Conservation (phyloP, 176 grass and related monocot species). For the Oryza punctata region DNA sequence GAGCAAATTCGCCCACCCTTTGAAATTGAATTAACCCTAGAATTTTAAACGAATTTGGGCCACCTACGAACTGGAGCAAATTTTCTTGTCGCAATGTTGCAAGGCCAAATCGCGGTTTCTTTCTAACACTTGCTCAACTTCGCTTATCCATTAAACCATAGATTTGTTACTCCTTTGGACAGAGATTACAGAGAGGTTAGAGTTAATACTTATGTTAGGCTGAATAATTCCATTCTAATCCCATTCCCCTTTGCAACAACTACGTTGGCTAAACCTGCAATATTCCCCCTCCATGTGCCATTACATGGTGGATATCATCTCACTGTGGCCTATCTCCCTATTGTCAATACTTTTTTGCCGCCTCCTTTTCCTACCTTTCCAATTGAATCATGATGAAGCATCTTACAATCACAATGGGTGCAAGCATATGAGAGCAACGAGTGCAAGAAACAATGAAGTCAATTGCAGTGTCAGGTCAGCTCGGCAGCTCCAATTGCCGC, state of each 20-base stretch:
- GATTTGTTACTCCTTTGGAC: background rate
- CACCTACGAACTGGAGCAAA: background rate
- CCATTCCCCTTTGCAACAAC: conserved; percentile 12
- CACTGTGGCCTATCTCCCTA: conserved; percentile 28
- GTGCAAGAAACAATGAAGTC: background rate
- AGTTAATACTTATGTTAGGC: background rate
- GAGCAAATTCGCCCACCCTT: no score
- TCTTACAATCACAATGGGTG: conserved; percentile 37
- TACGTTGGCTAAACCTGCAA: conserved; percentile 11
- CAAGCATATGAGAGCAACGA: conserved; percentile 31
- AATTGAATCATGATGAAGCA: conserved; percentile 38
- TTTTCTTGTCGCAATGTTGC: background rate
- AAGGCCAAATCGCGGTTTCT: no score
- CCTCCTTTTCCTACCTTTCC: background rate
- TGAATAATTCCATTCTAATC: conserved; percentile 16
- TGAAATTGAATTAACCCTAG: no score
- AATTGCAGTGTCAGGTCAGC: background rate
- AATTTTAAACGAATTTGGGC: no score
- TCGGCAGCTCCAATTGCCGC: conserved; percentile 1
- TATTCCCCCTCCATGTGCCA: conserved; percentile 29
- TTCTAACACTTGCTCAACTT: background rate
- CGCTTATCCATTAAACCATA: background rate
- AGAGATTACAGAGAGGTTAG: background rate
- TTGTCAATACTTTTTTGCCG: background rate
- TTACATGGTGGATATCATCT: conserved; percentile 30